A percentile compares a stretch with the other conserved stretches of the same genome.
Conservation (phyloP, 257 asterid genomes). For the Lycium barbarum region DNA sequence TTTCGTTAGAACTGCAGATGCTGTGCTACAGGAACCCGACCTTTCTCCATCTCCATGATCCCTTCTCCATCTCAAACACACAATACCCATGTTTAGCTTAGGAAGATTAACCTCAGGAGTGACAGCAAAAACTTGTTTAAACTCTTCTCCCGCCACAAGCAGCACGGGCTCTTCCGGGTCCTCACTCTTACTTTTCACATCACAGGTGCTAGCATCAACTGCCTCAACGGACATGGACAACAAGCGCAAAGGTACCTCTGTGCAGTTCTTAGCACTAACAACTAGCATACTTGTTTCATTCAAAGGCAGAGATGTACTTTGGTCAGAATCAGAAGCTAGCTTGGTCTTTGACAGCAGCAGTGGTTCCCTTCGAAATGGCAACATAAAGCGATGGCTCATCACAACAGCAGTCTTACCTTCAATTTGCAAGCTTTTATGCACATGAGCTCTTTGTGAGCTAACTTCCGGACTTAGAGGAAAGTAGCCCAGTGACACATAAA, state of each 20-base stretch:
- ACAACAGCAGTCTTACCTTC: conserved; percentile 88
- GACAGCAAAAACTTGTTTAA: conserved; percentile 80
- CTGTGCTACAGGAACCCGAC: conserved; percentile 26
- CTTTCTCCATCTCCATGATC: conserved; percentile 45
- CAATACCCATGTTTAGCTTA: conserved; percentile 62
- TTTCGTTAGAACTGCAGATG: conserved; percentile 64
- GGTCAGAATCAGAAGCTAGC: conserved; percentile 62
- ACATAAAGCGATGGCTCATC: conserved; percentile 76
- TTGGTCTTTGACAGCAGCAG: conserved; percentile 76
- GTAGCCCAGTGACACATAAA: conserved; percentile 90
- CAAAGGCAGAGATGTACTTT: conserved; percentile 63
- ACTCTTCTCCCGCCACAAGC: conserved; percentile 90
- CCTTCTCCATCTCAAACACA: conserved; percentile 85
- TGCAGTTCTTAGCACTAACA: conserved; percentile 75
- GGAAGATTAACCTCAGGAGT: conserved; percentile 56
- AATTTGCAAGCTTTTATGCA: conserved; percentile 93
- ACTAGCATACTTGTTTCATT: conserved; percentile 76
- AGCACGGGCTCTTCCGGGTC: conserved; percentile 52
- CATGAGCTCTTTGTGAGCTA: conserved; percentile 79
- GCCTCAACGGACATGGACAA: conserved; percentile 73
- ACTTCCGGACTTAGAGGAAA: conserved; percentile 63
- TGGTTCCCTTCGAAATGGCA: conserved; percentile 83
- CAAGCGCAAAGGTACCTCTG: conserved; percentile 82
- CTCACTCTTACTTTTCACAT: conserved; percentile 57
- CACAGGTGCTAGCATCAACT: conserved; percentile 55